Percentiles rank a stretch among this genome's conserved stretches.
phyloP scores from a whole-genome alignment of 2,329 filamentous ascomycete species.

The Fusarium dimerum region DNA sequence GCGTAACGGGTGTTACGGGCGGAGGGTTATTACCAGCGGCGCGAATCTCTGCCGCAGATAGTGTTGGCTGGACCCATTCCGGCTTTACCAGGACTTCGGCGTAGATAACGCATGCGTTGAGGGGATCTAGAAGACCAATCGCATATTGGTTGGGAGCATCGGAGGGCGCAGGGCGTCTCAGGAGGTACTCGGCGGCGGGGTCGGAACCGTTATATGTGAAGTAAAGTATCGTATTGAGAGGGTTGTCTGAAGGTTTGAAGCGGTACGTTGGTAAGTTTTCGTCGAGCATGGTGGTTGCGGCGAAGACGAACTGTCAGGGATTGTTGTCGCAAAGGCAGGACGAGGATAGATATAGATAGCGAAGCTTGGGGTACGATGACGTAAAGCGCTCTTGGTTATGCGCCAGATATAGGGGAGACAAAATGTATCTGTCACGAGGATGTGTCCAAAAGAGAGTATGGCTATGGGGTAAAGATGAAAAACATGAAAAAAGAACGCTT shows the following conservation, averaged over 20 bases:
- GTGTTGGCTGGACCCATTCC: slow-evolving; percentile 79
- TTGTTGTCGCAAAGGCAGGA: background rate
- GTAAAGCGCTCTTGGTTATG: too few species aligned
- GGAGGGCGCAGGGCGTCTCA: slow-evolving; percentile 71
- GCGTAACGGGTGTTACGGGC: slow-evolving; percentile 69
- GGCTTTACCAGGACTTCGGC: slow-evolving; percentile 84
- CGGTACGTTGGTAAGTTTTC: slow-evolving; percentile 82
- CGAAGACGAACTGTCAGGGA: too few species aligned
- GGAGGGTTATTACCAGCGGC: slow-evolving; percentile 61
- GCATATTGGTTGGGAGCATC: slow-evolving; percentile 82
- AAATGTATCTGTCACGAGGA: too few species aligned
- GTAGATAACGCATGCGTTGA: slow-evolving; percentile 78
- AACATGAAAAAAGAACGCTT: background rate
- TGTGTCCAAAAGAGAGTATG: too few species aligned
- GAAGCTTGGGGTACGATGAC: background rate
- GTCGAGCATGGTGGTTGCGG: slow-evolving; percentile 70
- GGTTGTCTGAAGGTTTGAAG: slow-evolving; percentile 54
- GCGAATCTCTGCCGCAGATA: slow-evolving; percentile 80
- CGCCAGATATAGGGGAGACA: too few species aligned
- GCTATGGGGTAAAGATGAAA: background rate
- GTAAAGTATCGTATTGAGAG: slow-evolving; percentile 58
- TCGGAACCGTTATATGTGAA: slow-evolving; percentile 76
- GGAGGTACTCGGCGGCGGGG: slow-evolving; percentile 75
- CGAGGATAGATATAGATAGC: slow-evolving; percentile 1
- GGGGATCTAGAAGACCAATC: slow-evolving; percentile 80